Evolutionary conservation across 192 early-diverging fungal genomes (phyloP).

Genomic region (Diversispora eburnea): DNA sequence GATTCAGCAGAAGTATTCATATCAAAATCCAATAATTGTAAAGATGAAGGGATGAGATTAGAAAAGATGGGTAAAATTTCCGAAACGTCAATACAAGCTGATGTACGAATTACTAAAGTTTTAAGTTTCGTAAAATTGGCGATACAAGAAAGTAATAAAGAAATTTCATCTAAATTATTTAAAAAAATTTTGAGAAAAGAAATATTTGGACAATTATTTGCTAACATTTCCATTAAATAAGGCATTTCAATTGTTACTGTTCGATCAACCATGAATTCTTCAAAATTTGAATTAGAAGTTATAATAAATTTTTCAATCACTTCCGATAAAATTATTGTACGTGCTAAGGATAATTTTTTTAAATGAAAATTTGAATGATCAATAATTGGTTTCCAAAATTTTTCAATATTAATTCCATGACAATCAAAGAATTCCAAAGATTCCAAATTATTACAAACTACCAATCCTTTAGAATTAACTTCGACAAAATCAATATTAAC

Average conservation of each 20-base stretch:
- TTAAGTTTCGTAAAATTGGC: neutral
- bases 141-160: neutral
- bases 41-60: neutral
- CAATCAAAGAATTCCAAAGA: neutral
- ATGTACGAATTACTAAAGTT: neutral
- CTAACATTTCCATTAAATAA: neutral
- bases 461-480: neutral
- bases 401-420: neutral
- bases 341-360: neutral
- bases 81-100: neutral
- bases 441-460: neutral
- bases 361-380: neutral
- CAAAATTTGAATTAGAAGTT: neutral
- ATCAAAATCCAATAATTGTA: neutral
- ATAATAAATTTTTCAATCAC: neutral
- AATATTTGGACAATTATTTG: neutral
- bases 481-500: neutral
- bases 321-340: neutral
- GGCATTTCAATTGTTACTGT: neutral
- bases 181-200: neutral
- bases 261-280: neutral
- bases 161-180: neutral
- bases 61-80: neutral
- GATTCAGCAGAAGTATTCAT: neutral
- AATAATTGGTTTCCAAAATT: slow-evolving; percentile 3